A percentile compares a stretch with the other conserved stretches of the same genome.
phyloP scores from a whole-genome alignment of 352 stramenopile species.

The Vaucheria bursata region DNA sequence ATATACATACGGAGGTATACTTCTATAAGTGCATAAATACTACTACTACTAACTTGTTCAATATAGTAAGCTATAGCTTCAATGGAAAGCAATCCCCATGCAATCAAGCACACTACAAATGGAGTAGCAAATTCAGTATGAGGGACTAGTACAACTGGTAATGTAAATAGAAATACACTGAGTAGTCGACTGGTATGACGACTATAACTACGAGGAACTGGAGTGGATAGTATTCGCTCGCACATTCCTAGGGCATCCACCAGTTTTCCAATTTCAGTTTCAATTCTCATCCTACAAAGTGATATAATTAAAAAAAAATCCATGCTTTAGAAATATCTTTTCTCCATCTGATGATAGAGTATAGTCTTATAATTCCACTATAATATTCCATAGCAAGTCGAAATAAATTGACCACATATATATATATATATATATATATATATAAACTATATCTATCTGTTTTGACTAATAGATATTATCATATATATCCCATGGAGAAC shows the following conservation, averaged over 20 bases:
- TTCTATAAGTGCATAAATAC: not conserved
- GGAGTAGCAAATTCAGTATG: slow-evolving; percentile 42
- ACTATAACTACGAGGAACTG: slow-evolving; percentile 42
- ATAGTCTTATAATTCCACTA: too few species aligned
- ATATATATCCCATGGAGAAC: too few species aligned
- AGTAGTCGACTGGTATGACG: slow-evolving; percentile 2
- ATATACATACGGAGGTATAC: not conserved
- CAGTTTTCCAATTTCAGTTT: slow-evolving; percentile 15
- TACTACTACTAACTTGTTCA: slow-evolving; percentile 17
- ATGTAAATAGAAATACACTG: slow-evolving; percentile 37
- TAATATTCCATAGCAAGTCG: too few species aligned
- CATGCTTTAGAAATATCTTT: too few species aligned
- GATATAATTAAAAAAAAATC: too few species aligned
- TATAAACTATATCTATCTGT: too few species aligned
- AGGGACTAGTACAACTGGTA: slow-evolving; percentile 42
- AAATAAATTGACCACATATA: not conserved
- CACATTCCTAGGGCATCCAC: slow-evolving; percentile 41
- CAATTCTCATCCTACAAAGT: slow-evolving; percentile 29
- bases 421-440: slow-evolving; percentile 1
- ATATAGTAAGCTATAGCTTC: slow-evolving; percentile 47
- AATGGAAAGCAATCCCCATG: slow-evolving; percentile 47
- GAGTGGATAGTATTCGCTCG: slow-evolving; percentile 47
- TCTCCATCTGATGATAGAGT: too few species aligned
- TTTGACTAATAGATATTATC: too few species aligned
- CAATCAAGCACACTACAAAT: slow-evolving; percentile 24